Evolutionary conservation across 2,329 filamentous ascomycete species (phyloP), one percentile per base, ranked within the genome.

Genomic region (Taxawa tesnikishii): DNA sequence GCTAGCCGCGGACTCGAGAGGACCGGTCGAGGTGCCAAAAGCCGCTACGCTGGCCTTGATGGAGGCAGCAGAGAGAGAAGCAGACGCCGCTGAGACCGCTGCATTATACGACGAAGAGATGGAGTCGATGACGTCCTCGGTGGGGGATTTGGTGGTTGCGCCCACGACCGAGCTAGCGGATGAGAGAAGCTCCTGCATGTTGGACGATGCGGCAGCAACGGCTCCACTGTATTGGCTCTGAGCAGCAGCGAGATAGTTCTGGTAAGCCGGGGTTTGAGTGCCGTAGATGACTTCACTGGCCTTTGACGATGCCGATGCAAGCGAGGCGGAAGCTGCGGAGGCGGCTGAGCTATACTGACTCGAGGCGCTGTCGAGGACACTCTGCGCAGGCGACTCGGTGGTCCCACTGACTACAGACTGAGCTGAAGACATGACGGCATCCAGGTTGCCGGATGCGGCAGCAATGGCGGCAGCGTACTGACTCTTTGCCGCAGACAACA

Each of bases 171-270:
- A 36, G 5, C 37, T 42, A 9, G 50, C 49, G 5, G 43, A 42
- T 14, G 36, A 36, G 17, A 46, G 37, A 5, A 51, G 33, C 6
- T 37, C 35, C 7, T 42, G 28, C 36, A 57, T 44, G 13, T 45
- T 47, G 3, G 42, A 45, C 5, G 43, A 46, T 5, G 55, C 56
- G 11, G 49, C 51, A 13, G 40, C 40, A 10, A 53, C 34, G 28
- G 54, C 54, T 21, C 40, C 42, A 19, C 44, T 45, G 40, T 59
- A 59, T 12, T 50, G 48, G 29, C 42, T 48, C 30, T 51, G 48
- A 7, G 81, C 83, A 5, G 76, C 73, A 8, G 67, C 66, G 6
- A 90, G 44, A 47, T 87, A 84, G 31, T 76, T 77, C 4, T 76
- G 73, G 51, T 87, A 87, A 53, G 65, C 57, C 15, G 57, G 54